phyloP scores from a whole-genome alignment of 2,329 filamentous ascomycete species.

The Neofusicoccum kwambonambiense region DNA sequence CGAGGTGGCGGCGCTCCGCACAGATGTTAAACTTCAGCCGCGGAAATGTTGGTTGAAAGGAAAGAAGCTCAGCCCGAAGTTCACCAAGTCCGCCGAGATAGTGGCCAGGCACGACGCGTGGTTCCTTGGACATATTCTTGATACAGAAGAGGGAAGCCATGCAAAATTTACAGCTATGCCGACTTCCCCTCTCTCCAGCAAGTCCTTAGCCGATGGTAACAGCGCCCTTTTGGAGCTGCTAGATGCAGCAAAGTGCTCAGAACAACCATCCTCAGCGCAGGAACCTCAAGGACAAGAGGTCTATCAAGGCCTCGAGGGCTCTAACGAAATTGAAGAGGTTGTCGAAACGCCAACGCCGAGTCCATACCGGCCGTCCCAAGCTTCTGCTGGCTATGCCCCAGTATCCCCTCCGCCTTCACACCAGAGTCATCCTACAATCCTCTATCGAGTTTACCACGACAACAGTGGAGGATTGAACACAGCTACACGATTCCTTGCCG shows the following conservation, averaged over 20 bases:
- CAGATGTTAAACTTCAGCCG: background rate
- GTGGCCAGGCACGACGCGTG: background rate
- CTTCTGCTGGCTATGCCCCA: background rate
- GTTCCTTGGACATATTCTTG: background rate
- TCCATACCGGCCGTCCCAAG: background rate
- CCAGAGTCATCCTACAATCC: background rate
- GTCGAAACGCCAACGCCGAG: background rate
- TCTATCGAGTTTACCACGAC: background rate
- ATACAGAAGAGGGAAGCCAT: no score
- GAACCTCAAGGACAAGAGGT: no score
- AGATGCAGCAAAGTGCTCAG: no score
- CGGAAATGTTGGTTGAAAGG: background rate
- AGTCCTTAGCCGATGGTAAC: background rate
- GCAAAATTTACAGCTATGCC: no score
- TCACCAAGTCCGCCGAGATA: background rate
- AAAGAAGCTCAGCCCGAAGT: background rate
- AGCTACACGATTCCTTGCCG: background rate
- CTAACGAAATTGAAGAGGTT: background rate
- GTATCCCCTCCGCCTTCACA: background rate
- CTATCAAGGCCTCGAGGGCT: background rate
- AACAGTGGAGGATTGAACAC: background rate
- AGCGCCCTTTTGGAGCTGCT: background rate
- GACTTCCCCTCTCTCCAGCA: background rate
- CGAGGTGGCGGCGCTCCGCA: background rate
- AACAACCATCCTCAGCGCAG: no score